These are phyloP conservation scores for Cryptococcus sp. DNA, from an alignment of 1,284 basidiomycete genomes.

Conservation along the genomic window DNA sequence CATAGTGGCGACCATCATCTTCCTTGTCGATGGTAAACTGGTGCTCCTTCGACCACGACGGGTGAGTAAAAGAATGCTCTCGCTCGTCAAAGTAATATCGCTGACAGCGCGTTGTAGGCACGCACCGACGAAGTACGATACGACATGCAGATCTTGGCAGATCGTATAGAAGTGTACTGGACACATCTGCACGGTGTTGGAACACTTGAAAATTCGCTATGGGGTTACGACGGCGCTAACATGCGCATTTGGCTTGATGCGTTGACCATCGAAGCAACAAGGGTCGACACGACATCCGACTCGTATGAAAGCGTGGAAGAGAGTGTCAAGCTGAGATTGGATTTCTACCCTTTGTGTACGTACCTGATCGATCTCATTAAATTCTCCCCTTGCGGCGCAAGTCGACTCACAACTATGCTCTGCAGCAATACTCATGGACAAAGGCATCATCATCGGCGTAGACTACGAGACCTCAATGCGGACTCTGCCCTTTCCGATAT, in stretches of 20 bases:
- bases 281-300: slow-evolving; percentile 55
- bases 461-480: slow-evolving; percentile 81
- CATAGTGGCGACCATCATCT: slow-evolving; percentile 89
- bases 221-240: slow-evolving; percentile 90
- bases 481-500: slow-evolving; percentile 86
- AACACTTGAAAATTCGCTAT: slow-evolving; percentile 91
- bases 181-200: slow-evolving; percentile 91
- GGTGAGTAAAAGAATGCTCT: slow-evolving; percentile 51
- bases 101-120: slow-evolving; percentile 56
- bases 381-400: neutral
- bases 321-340: slow-evolving; percentile 83
- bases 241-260: slow-evolving; percentile 96
- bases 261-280: slow-evolving; percentile 72
- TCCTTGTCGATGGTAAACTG: slow-evolving; percentile 92
- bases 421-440: slow-evolving; percentile 93
- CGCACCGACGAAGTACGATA: slow-evolving; percentile 83
- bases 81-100: neutral
- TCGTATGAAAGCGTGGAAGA: slow-evolving; percentile 74
- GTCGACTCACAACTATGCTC: slow-evolving; percentile 1
- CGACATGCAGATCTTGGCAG: slow-evolving; percentile 95
- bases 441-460: slow-evolving; percentile 95
- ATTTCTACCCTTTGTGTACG: slow-evolving; percentile 95
- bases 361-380: slow-evolving; percentile 14
- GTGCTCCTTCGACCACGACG: slow-evolving; percentile 82
- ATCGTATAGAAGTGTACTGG: slow-evolving; percentile 97